Conservation (phyloP, 1,139 yeast genomes). For the Arxiozyma slooffiae region DNA sequence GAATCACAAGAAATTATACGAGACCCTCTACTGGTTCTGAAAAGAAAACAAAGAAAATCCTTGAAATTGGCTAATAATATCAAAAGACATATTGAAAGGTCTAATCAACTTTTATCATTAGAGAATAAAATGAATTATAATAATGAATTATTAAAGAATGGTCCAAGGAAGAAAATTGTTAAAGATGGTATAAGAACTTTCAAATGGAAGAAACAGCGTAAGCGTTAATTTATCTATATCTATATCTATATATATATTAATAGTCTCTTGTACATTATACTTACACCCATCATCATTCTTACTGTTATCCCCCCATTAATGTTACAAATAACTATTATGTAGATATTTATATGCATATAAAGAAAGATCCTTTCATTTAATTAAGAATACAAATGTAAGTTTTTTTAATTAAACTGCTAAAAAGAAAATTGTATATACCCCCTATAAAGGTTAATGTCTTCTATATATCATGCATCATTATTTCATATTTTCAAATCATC, state of each 20-base stretch:
- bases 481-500: background rate
- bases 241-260: background rate
- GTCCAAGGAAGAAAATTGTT: slow-evolving; percentile 67
- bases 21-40: slow-evolving; percentile 15
- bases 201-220: slow-evolving; percentile 83
- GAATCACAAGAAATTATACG: slow-evolving; percentile 2
- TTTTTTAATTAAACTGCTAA: background rate
- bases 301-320: background rate
- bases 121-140: slow-evolving; percentile 67
- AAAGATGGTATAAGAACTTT: slow-evolving; percentile 58
- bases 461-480: background rate
- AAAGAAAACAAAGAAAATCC: slow-evolving; percentile 44
- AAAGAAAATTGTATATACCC: background rate
- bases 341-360: background rate
- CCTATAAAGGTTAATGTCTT: background rate
- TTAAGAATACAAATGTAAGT: background rate
- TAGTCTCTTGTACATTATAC: background rate
- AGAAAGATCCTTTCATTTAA: background rate
- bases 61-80: slow-evolving; percentile 47
- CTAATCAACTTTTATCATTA: slow-evolving; percentile 53
- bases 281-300: background rate
- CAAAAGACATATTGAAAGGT: slow-evolving; percentile 56
- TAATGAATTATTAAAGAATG: slow-evolving; percentile 82
- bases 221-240: slow-evolving; percentile 37
- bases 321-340: no score